phyloP scores from a whole-genome alignment of 805 yeast genomes.

The Schwanniomyces pseudopolymorphus region DNA sequence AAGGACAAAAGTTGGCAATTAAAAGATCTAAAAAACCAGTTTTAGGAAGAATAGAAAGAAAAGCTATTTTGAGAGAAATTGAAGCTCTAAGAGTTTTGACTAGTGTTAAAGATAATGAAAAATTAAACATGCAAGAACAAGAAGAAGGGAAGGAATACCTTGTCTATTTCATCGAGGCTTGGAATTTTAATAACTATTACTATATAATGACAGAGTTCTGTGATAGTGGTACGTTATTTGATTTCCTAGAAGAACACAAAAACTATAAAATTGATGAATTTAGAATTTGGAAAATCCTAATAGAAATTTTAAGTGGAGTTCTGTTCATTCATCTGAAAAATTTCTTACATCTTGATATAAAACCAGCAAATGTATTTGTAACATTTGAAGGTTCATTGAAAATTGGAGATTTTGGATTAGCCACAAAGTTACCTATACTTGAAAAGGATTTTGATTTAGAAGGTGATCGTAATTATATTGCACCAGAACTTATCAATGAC shows the following conservation, averaged over 20 bases:
- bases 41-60: constrained; percentile 50
- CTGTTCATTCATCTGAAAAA: constrained; percentile 72
- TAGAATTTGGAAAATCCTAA: constrained; percentile 94
- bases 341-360: constrained; percentile 84
- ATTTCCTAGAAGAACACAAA: constrained; percentile 73
- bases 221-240: constrained; percentile 88
- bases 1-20: constrained; percentile 74
- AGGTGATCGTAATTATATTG: constrained; percentile 96
- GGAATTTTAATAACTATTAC: constrained; percentile 75
- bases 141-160: constrained; percentile 75
- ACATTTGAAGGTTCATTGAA: constrained; percentile 93
- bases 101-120: constrained; percentile 36
- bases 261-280: constrained; percentile 86
- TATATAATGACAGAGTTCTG: constrained; percentile 95
- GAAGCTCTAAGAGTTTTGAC: constrained; percentile 55
- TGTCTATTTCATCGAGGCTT: constrained; percentile 75
- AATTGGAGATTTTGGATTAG: constrained; percentile 96
- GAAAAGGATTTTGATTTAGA: constrained; percentile 80
- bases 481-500: constrained; percentile 87
- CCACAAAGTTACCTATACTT: constrained; percentile 71
- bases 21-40: constrained; percentile 76
- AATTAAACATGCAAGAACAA: constrained; percentile 32
- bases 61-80: constrained; percentile 71
- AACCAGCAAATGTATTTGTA: constrained; percentile 92
- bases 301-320: constrained; percentile 78